Evolutionary conservation across 2,329 filamentous ascomycete genomes (phyloP), one percentile per base, ranked within the genome.

Genomic region (Aphanoascus verrucosus): DNA sequence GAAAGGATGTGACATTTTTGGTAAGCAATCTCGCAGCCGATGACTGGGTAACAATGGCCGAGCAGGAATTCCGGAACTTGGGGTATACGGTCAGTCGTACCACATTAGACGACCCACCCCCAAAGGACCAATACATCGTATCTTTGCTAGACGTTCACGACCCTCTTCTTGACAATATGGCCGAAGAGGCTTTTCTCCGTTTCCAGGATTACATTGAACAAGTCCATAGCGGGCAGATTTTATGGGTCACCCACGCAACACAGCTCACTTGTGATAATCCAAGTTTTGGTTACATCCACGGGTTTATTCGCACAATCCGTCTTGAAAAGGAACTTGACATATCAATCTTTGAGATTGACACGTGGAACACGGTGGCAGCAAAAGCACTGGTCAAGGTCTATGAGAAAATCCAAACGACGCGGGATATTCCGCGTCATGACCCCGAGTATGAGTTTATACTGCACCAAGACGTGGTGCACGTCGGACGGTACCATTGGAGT

Each of bases 161-260:
- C 5, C 37, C 37, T 40, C 4, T 40, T 40, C 37, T 40, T 17
- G 12, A 40, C 37, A 17, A 3, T 17, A 40, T 40, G 15, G 4
- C 37, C 12, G 37, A 40, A 17, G 37, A 3, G 15, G 15, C 9
- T 17, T 40, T 4, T 40, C 12, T 14, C 3, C 12, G 12, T 40
- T 3, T 40, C 5, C 12, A 17, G 9, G 9, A 17, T 5, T 40
- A 40, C 15, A 4, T 40, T 7, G 23, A 28, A 28, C 23, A 17
- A 5, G 37, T 38, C 37, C 17, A 7, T 14, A 1, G 4, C 11
- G 11, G 17, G 42, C 20, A n/a, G 11, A 11, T 54, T 23, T 58
- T 38, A 34, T 63, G 28, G 62, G 55, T 56, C 11, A 54, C 51
- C n/a, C 17, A 14, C 1, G 14, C 35, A 2, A 20, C 11, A 8